Evolutionary conservation across 345 rosid genomes (phyloP).

Genomic region (Populus alba): DNA sequence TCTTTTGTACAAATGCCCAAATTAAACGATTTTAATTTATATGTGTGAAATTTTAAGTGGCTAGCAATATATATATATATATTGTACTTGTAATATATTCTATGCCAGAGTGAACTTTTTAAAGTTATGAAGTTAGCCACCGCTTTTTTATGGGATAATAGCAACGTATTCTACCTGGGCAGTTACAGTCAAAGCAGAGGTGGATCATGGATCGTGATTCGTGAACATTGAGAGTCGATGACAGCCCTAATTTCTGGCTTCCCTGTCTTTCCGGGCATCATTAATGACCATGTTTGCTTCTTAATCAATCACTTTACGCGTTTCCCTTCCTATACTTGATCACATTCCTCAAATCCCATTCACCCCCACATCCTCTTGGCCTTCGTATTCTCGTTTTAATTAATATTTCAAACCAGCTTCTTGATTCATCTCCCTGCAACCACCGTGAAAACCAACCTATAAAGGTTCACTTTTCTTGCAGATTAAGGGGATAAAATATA

Average conservation of each 20-base stretch:
- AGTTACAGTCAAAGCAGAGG: background rate
- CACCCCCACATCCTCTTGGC: background rate
- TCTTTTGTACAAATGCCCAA: background rate
- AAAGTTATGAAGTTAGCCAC: background rate
- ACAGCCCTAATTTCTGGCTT: conserved; percentile 8
- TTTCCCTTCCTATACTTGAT: background rate
- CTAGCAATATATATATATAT: too few relatives aligned
- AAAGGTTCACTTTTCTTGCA: background rate
- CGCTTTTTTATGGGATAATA: background rate
- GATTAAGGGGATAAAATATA: background rate
- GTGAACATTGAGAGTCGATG: background rate
- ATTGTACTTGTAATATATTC: too few relatives aligned
- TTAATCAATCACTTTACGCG: background rate
- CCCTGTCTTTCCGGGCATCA: conserved; percentile 22
- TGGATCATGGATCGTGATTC: background rate
- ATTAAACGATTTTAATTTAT: background rate
- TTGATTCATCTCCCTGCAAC: background rate
- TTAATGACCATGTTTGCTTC: background rate
- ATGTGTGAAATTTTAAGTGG: too few relatives aligned
- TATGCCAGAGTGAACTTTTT: background rate
- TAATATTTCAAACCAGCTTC: background rate
- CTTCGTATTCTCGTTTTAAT: background rate
- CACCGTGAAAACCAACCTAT: background rate
- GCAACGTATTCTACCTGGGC: background rate
- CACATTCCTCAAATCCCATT: background rate